Base-by-base conservation (phyloP, 768 basidiomycete genomes). In the Macrocybe gigantea region DNA sequence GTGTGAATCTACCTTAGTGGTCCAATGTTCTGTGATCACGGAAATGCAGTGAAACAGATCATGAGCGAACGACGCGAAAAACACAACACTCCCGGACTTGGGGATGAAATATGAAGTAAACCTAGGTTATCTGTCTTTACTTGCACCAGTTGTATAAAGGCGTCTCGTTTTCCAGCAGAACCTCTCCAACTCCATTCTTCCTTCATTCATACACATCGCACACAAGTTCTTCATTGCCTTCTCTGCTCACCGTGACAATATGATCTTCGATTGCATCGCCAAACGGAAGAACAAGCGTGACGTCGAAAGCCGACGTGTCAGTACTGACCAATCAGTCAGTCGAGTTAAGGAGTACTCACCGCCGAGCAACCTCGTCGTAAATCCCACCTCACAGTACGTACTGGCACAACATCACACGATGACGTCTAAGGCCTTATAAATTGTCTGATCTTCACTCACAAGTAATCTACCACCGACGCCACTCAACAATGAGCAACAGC, bases 321-420 rank as follows among this genome's bases (percentile, higher is more conserved):
- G 4, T 4, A 22, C 22, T 22, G 22, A 22, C 22, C 22, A 22
- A 4, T 22, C 22, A 22, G 22, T 22, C 22, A 22, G 22, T 22
- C 22, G 22, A 22, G 22, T 22, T 22, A 22, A 22, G 22, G 22
- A 22, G 22, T 22, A 60, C 70, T 45, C 63, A 79, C 83, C 83
- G 51, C 84, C 85, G 4, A 86, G 60, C 4, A 77, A 75, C 13
- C 85, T 69, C 33, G 80, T 80, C 7, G 80, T 74, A 59, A 87
- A 87, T 3, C 85, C 85, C n/a, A 80, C 76, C 66, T 87, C 83
- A 54, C 82, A 85, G 57, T 87, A 87, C 56, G 75, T 78, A 60
- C 80, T 83, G 53, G 58, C 59, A 52, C 57, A 56, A 42, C 11
- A 48, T 38, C 35, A 5, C 5, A 42, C 3, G 12, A 41, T 37